A percentile compares a stretch with the other conserved stretches of the same genome.
Evolutionary conservation across 306 rosid genomes (phyloP).

Genomic region (Cicer yamashitae): DNA sequence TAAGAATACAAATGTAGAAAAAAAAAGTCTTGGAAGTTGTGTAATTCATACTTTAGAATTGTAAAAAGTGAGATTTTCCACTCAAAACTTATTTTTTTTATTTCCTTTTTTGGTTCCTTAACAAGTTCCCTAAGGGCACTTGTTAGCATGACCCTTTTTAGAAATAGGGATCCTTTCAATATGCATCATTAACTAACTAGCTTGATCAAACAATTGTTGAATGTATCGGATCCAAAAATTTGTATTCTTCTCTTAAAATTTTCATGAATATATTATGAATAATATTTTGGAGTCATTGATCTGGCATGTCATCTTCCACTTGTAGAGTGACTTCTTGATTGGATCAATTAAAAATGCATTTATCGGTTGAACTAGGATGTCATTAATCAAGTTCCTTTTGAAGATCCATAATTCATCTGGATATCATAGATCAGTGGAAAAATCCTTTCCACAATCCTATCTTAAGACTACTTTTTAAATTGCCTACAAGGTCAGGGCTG

Average conservation of each 20-base stretch:
- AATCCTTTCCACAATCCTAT: neutral
- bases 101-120: too few relatives aligned
- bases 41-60: too few relatives aligned
- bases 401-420: slow-evolving; percentile 10
- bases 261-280: slow-evolving; percentile 8
- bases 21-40: too few relatives aligned
- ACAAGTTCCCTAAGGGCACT: too few relatives aligned
- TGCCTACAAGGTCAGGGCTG: neutral
- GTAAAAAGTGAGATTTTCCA: too few relatives aligned
- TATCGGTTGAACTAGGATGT: neutral
- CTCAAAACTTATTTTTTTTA: too few relatives aligned
- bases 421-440: slow-evolving; percentile 12
- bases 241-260: neutral
- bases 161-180: slow-evolving; percentile 14
- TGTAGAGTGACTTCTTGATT: slow-evolving; percentile 21
- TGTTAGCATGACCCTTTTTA: neutral
- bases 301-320: slow-evolving; percentile 16
- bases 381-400: slow-evolving; percentile 10
- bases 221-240: neutral
- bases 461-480: slow-evolving; percentile 22
- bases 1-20: too few relatives aligned
- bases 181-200: slow-evolving; percentile 9
- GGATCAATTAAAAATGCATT: neutral
- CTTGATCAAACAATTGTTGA: slow-evolving; percentile 9
- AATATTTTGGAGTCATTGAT: neutral